Base-by-base conservation (phyloP, 805 yeast species). In the Nakazawaea ishiwadae region DNA sequence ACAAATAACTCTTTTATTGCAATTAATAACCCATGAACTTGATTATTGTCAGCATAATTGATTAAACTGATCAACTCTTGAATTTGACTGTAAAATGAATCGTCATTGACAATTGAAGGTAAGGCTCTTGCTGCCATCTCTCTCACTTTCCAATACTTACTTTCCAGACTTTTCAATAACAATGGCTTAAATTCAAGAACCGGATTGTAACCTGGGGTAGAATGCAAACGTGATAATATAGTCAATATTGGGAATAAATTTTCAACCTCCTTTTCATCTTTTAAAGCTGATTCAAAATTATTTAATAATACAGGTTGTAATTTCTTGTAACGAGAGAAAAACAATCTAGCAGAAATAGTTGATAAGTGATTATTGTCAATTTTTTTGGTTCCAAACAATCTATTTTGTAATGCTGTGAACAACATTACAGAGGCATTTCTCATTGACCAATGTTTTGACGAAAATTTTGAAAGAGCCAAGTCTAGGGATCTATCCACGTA, bases 351-450 rank as follows among this genome's bases (percentile, higher is more conserved):
- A 19, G 81, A 69, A 45, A 67, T 53, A 7, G 59, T 54, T 5
- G 67, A 46, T 8, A 67, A 46, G 40, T 55, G 58, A 45, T 68
- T 68, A 12, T 56, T 72, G 9, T 63, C 63, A 10, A 56, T 46
- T 40, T 67, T 65, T 34, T 68, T 69, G 11, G 71, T 74, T 1
- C 95, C 95, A 60, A 91, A 90, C 4, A 93, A 54, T 45, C 91
- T 71, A 45, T 81, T 83, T 52, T 87, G 93, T 31, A 91, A 60
- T 0, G 96, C 80, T 1, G 95, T 81, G 57, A 89, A 91, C 31
- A 91, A 68, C 98, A 91, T 93, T 15, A 90, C 84, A 0, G 96
- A 88, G 59, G 97, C 87, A 56, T 91, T 91, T 54, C 96, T 71
- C 20, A 91, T 73, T 0, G 96, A 79, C 98, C 98, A 91, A 18